These are phyloP conservation scores for Gynandropsis gynandra DNA, from an alignment of 345 rosid genomes.

Conservation along the genomic window DNA sequence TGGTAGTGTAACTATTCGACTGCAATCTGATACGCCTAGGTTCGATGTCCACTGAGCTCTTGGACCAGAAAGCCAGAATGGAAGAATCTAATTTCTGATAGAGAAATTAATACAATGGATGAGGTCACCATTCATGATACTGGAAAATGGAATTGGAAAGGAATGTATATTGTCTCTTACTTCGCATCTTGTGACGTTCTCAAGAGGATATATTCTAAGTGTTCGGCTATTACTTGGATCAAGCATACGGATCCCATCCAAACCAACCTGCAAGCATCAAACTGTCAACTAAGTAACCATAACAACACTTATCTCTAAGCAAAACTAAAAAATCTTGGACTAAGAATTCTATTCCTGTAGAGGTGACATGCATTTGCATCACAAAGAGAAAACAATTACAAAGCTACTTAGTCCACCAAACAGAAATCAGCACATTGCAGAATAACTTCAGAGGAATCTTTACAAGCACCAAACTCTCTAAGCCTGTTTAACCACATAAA, in stretches of 20 bases:
- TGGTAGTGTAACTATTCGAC: slow-evolving; percentile 84
- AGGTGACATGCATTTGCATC: too few relatives aligned
- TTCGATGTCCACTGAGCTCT: slow-evolving; percentile 87
- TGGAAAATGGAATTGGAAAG: slow-evolving; percentile 1
- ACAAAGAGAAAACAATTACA: too few relatives aligned
- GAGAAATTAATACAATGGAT: slow-evolving; percentile 10
- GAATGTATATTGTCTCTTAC: slow-evolving; percentile 33
- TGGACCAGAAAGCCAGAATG: slow-evolving; percentile 92
- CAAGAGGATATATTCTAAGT: slow-evolving; percentile 90
- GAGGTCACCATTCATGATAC: slow-evolving; percentile 3
- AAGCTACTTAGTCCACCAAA: too few relatives aligned
- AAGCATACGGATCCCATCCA: slow-evolving; percentile 97
- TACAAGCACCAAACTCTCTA: neutral
- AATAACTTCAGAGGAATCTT: neutral
- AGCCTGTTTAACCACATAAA: neutral
- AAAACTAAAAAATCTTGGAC: neutral
- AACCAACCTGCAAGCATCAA: slow-evolving; percentile 62
- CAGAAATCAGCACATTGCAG: too few relatives aligned
- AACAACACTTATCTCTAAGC: neutral
- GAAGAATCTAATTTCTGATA: slow-evolving; percentile 69
- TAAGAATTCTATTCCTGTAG: neutral
- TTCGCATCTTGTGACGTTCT: slow-evolving; percentile 89
- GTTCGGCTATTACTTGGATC: slow-evolving; percentile 81
- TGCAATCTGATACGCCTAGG: slow-evolving; percentile 92
- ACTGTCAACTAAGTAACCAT: neutral